Evolutionary conservation across 306 rosid species (phyloP).

Genomic region (Prunus campanulata): DNA sequence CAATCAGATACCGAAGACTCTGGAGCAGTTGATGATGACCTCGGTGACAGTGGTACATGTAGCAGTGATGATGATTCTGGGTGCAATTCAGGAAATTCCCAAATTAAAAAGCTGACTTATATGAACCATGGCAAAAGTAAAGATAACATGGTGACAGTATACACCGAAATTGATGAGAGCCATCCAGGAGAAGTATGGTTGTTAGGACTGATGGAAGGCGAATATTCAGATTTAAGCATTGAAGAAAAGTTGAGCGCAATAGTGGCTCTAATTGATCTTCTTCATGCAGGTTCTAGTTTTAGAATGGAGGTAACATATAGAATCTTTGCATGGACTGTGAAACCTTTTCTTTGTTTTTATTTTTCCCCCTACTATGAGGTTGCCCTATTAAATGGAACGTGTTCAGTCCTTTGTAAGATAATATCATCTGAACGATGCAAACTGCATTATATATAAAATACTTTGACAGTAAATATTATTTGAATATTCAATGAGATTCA

Average conservation of each 20-base stretch:
- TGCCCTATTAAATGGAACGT: neutral
- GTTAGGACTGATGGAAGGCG: slow-evolving; percentile 89
- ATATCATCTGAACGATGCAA: neutral
- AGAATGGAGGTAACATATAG: slow-evolving; percentile 62
- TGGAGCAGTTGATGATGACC: slow-evolving; percentile 76
- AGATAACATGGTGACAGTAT: slow-evolving; percentile 31
- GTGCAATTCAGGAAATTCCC: slow-evolving; percentile 42
- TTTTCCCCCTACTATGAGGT: neutral
- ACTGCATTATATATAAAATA: neutral
- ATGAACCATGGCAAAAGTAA: slow-evolving; percentile 30
- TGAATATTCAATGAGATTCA: neutral
- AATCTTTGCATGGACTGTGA: slow-evolving; percentile 4
- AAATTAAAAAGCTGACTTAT: slow-evolving; percentile 32
- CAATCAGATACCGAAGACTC: slow-evolving; percentile 80
- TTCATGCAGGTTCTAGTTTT: slow-evolving; percentile 71
- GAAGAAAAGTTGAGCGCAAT: slow-evolving; percentile 85
- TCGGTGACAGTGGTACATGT: slow-evolving; percentile 39
- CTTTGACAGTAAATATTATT: neutral
- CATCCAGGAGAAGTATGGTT: slow-evolving; percentile 89
- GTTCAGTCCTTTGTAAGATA: neutral
- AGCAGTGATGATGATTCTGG: slow-evolving; percentile 65
- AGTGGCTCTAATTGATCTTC: slow-evolving; percentile 83
- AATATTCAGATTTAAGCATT: slow-evolving; percentile 80
- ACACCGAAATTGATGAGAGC: slow-evolving; percentile 92
- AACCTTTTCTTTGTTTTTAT: neutral